Evolutionary conservation across 495 filamentous ascomycete species (phyloP), one percentile per base, ranked within the genome.

Genomic region (Penicillium antarcticum): DNA sequence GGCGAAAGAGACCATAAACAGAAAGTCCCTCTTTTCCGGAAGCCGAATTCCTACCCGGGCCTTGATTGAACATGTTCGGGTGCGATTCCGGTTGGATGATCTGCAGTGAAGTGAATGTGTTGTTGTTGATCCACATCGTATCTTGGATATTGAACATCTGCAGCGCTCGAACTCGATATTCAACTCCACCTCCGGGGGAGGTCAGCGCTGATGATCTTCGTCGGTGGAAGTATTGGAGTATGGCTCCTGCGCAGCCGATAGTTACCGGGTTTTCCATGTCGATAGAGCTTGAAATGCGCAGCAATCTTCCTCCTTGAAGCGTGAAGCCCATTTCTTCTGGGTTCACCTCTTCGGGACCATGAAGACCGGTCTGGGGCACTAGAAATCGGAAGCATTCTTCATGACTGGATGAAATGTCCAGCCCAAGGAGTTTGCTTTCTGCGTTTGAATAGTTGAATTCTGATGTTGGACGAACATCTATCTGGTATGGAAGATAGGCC

Each of bases 21-120:
- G 92, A 96, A n/a, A 97, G 79, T 7, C 84, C 87, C 65, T 97
- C 91, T 64, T 96, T 97, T 0, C 85, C 81, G 12, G 85, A 86
- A 0, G 86, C 85, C 7, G 79, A 76, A 5, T 79, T 83, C 53
- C 70, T 83, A 10, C 78, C 82, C 11, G 87, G 85, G 1, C 88
- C 89, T 67, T 91, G 88, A 60, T 86, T 88, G 41, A 94, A 87
- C 38, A 83, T 83, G 52, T 92, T 89, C 7, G 92, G 92, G 68
- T 94, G 89, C 14, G 82, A 84, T 58, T 97, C 91, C 5, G 85
- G 82, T 44, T 88, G 87, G 32, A 97, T 71, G 12, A 98, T 89
- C 55, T 97, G 92, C 19, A 98, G 80, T 6, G 91, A 88, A 14
- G 80, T 71, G 23, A 97, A 70, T 0, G 92, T 86, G 57, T 96